Percentiles rank a stretch among this genome's conserved stretches.
Conservation (phyloP, 2,329 filamentous ascomycete genomes). For the Tolypocladium ophioglossoides region DNA sequence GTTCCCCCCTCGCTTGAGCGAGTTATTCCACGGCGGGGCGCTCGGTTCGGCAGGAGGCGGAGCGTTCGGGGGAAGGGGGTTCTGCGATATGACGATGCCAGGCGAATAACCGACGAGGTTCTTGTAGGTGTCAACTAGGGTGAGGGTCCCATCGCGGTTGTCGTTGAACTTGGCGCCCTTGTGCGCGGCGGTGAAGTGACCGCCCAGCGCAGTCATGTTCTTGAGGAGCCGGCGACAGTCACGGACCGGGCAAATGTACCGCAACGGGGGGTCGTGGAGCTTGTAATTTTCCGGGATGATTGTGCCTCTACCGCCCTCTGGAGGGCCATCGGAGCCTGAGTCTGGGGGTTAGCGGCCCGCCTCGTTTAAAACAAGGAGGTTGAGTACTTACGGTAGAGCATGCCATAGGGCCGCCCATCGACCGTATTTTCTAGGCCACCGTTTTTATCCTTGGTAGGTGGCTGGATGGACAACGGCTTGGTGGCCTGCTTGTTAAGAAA, state of each 20-base stretch:
- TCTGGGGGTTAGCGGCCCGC: background rate
- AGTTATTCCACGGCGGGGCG: background rate
- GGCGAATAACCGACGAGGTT: constrained; percentile 12
- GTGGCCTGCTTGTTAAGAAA: background rate
- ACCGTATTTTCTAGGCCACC: background rate
- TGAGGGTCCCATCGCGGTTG: constrained; percentile 29
- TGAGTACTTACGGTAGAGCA: background rate
- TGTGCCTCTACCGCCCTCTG: constrained; percentile 13
- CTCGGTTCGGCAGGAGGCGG: constrained; percentile 4
- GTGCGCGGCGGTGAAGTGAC: constrained; percentile 16
- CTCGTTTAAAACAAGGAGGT: background rate
- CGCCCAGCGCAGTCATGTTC: constrained; percentile 10
- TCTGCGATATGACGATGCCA: constrained; percentile 17
- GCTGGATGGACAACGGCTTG: background rate
- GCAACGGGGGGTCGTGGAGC: constrained; percentile 11
- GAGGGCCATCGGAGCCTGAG: constrained; percentile 2
- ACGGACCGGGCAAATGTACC: constrained; percentile 26
- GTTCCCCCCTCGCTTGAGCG: no score
- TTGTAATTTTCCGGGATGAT: constrained; percentile 22
- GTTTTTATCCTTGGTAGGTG: background rate
- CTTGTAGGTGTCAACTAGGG: constrained; percentile 15
- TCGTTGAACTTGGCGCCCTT: constrained; percentile 23
- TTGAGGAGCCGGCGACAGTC: constrained; percentile 20
- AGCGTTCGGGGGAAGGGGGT: constrained; percentile 9
- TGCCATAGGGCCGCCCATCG: background rate